Base-by-base conservation (phyloP, 177 flowering plant species). In the Vitis hybrid region DNA sequence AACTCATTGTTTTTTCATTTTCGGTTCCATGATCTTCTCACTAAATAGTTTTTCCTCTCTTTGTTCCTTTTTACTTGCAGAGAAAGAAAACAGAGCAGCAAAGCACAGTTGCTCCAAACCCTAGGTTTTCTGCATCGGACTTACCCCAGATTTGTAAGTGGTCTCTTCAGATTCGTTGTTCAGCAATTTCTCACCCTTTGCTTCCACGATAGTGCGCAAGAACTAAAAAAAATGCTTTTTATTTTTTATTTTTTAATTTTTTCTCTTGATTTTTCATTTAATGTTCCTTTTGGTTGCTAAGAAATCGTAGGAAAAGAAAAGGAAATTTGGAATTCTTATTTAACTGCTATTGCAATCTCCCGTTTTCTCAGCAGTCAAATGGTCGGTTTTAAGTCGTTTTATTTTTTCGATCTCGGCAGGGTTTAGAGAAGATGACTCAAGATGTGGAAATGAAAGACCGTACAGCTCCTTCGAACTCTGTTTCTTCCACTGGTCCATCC, bases 361-460 rank as follows among this genome's bases (percentile, higher is more conserved):
- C n/a, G n/a, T 54, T 54, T 54, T 54, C 56, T 54, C 56, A 11
- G 56, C 56, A 54, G n/a, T 13, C 56, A 54, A 54, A 2, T 17
- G 56, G 56, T 13, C 56, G 6, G 56, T 54, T 54, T 54, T 54
- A 17, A 54, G 14, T 54, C 17, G 15, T 54, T 64, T 64, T 15
- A 27, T 15, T 48, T 10, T 49, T 64, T 10, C 10, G 48, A 5
- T 64, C 27, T 62, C 27, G 10, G 58, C 30, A 21, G 48, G 27
- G 64, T n/a, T 56, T 27, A 56, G 12, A 14, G 46, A 75, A 68
- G 64, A 88, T 88, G 92, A 82, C 89, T 61, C 84, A 85, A 75
- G 92, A 88, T 67, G 92, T 87, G 75, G 90, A 88, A 79, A 87
- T 88, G 90, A 86, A 85, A 65, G 89, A 88, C 63, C 81, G 65